Percentiles rank a stretch among this genome's conserved stretches.
These are phyloP conservation scores for Dillenia suffruticosa DNA, from an alignment of 164 flowering plant species.

Conservation along the genomic window DNA sequence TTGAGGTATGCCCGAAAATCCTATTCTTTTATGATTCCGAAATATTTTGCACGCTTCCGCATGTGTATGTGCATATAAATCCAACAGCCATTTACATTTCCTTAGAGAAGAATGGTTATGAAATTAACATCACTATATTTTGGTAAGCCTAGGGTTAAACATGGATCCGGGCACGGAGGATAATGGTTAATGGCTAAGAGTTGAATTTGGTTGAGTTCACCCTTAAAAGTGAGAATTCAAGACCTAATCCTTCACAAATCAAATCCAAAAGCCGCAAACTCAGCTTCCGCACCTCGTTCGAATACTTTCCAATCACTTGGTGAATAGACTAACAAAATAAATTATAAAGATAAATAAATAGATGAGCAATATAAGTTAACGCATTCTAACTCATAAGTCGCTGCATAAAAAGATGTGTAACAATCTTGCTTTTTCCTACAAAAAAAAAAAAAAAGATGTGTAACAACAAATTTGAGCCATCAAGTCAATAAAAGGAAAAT, in stretches of 20 bases:
- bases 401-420: no score
- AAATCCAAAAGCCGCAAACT: conserved; percentile 7
- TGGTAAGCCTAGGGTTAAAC: conserved; percentile 3
- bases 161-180: conserved; percentile 16
- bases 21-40: no score
- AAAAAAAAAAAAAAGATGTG: no score
- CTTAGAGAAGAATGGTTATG: conserved; percentile 32
- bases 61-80: no score
- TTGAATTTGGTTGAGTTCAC: neutral
- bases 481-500: no score
- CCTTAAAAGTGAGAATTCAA: neutral
- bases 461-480: no score
- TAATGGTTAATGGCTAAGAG: neutral
- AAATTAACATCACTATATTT: conserved; percentile 31
- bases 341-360: no score
- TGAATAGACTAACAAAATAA: neutral
- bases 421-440: no score
- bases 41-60: no score
- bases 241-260: conserved; percentile 10
- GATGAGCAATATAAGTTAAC: no score
- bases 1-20: no score
- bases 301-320: conserved; percentile 3
- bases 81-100: conserved; percentile 25
- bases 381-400: no score
- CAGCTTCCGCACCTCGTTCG: neutral